Base-by-base conservation (phyloP, 352 stramenopile species). In the Phytophthora sansomeana region DNA sequence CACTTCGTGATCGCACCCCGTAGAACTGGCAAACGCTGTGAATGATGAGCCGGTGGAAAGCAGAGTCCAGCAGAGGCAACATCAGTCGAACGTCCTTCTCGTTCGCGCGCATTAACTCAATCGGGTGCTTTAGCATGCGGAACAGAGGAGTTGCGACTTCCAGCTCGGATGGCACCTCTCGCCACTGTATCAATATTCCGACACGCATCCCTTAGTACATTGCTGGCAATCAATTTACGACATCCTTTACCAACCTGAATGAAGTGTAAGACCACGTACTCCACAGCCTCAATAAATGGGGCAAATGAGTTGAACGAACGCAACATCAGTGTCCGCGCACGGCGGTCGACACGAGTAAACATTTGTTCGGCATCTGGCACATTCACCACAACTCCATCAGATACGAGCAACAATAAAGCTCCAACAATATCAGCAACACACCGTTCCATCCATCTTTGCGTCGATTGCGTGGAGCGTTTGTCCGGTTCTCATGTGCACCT, bases 11-110 rank as follows among this genome's bases (percentile, higher is more conserved):
- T 44, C 83, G 83, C 44, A 97, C 70, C 47, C 85, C 83, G 36
- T 95, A 95, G 61, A 96, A 97, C 67, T 97, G 89, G 75, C 89
- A 97, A 8, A 94, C 76, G 17, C 80, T 92, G 79, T 97, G 89
- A 49, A 97, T 77, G 36, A 97, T 86, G 39, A 97, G 69, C 24
- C 89, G 89, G 58, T 97, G 89, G 61, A 96, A 97, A 4, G 89
- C 81, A 44, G 87, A 96, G 57, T 95, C 85, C 26, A 82, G 53
- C 7, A 97, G 77, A 13, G 89, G 87, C 17, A 97, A 63, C 21
- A 91, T 80, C 41, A 97, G 72, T 21, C 84, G 72, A 14, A 88
- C 67, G 17, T 92, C 83, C 49, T 81, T 92, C 60, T 91, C 85
- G 19, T 70, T 85, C 29, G 74, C 69, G 7, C 78, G 71, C 6